phyloP scores from a whole-genome alignment of 768 basidiomycete species.

The Suillus sp. region DNA sequence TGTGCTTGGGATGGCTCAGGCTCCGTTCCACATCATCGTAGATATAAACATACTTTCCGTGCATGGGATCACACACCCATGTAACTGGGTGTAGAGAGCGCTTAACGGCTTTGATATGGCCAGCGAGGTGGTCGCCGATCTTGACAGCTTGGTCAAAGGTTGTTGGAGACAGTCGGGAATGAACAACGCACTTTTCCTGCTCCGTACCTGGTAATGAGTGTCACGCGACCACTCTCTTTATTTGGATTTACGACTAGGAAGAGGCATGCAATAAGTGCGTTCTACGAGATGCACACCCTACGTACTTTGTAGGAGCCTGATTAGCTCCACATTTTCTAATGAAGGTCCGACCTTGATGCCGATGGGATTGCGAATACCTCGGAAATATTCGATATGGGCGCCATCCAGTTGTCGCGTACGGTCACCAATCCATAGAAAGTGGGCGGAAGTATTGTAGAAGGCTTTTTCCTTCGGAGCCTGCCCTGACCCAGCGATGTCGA shows the following conservation, averaged over 20 bases:
- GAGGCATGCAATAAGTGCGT: neutral
- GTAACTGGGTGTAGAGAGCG: constrained; percentile 81
- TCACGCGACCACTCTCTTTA: constrained; percentile 80
- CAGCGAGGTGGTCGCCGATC: constrained; percentile 75
- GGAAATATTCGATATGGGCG: constrained; percentile 95
- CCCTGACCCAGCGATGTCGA: constrained; percentile 23
- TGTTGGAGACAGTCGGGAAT: neutral
- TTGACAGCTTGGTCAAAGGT: constrained; percentile 28
- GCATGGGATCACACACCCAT: constrained; percentile 99
- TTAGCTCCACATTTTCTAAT: constrained; percentile 78
- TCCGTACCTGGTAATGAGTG: constrained; percentile 92
- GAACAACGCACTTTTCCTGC: constrained; percentile 65
- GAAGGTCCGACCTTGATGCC: constrained; percentile 96
- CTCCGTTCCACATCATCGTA: neutral
- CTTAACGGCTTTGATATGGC: constrained; percentile 82
- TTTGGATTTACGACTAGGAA: constrained; percentile 81
- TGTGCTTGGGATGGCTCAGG: constrained; percentile 55
- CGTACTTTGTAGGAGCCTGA: constrained; percentile 74
- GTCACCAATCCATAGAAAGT: constrained; percentile 98
- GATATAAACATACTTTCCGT: constrained; percentile 83
- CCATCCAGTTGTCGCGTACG: constrained; percentile 89
- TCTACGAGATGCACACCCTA: constrained; percentile 8
- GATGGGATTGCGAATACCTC: constrained; percentile 90
- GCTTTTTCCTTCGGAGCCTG: constrained; percentile 33
- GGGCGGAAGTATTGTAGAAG: constrained; percentile 89